Evolutionary conservation across 208 protist genomes (phyloP).

Genomic region (Willaertia magna): DNA sequence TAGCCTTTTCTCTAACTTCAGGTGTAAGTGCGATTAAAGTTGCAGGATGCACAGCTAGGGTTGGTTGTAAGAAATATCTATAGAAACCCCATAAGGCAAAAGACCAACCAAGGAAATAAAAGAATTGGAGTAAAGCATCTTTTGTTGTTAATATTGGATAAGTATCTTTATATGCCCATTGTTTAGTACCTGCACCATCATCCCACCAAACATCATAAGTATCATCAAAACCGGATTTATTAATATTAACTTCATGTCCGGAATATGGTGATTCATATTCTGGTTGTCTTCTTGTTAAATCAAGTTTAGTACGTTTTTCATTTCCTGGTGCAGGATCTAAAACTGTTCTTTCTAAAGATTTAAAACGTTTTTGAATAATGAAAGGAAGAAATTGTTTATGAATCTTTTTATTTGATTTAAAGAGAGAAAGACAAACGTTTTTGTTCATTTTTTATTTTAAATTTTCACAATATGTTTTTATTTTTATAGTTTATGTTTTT

Average conservation of each 20-base stretch:
- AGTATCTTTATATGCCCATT: neutral
- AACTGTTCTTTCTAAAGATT: neutral
- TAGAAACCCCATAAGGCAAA: neutral
- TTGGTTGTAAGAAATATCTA: neutral
- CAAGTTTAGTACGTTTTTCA: neutral
- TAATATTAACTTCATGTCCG: neutral
- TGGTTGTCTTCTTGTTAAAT: conserved; percentile 1
- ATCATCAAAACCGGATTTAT: neutral
- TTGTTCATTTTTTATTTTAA: neutral
- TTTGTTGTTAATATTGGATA: neutral
- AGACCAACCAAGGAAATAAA: neutral
- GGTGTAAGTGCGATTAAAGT: neutral
- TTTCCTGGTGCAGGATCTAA: neutral
- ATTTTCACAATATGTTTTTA: too few species aligned
- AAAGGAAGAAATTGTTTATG: neutral
- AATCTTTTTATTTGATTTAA: neutral
- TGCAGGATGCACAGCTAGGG: neutral
- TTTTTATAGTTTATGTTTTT: too few species aligned
- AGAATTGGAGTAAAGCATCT: neutral
- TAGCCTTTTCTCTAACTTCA: neutral
- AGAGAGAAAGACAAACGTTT: neutral
- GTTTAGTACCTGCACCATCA: neutral
- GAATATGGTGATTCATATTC: neutral
- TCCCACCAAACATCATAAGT: neutral
- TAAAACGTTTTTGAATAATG: neutral